phyloP scores from a whole-genome alignment of 495 filamentous ascomycete genomes.

The Penicillium roqueforti region DNA sequence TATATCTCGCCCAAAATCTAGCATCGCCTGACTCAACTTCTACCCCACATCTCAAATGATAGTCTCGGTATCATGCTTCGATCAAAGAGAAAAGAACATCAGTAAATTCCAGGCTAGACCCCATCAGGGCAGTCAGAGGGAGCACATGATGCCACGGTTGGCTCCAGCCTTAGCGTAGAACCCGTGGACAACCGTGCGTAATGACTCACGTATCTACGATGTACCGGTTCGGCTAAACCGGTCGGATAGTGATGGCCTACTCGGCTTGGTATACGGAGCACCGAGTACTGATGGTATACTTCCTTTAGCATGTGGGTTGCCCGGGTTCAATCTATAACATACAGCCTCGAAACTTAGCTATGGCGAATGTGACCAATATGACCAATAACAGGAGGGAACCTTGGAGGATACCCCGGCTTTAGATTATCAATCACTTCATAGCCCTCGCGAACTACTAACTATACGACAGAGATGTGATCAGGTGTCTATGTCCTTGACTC shows the following conservation, averaged over 20 bases:
- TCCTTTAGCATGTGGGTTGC: neutral
- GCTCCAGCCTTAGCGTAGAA: conserved; percentile 2
- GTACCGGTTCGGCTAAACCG: conserved; percentile 13
- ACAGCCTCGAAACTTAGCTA: neutral
- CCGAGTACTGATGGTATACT: too few relatives aligned
- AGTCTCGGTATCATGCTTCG: conserved; percentile 18
- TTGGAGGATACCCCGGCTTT: conserved; percentile 12
- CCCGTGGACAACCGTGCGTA: conserved; percentile 22
- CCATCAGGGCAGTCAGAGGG: conserved; percentile 4
- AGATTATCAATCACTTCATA: conserved; percentile 8
- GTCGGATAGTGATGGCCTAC: conserved; percentile 4
- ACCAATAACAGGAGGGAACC: neutral
- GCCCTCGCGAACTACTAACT: too few relatives aligned
- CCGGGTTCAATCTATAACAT: conserved; percentile 9
- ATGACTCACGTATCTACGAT: conserved; percentile 21
- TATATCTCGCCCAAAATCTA: neutral
- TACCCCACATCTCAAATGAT: conserved; percentile 19
- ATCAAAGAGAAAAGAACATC: conserved; percentile 10
- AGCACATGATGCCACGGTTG: conserved; percentile 13
- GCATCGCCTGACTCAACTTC: conserved; percentile 17
- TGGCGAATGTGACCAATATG: neutral
- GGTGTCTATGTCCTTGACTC: conserved; percentile 4
- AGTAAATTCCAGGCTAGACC: conserved; percentile 6
- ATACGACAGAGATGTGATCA: conserved; percentile 3
- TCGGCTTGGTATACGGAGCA: neutral